Conservation (phyloP, 306 rosid genomes). For the Vigna hirtella region DNA sequence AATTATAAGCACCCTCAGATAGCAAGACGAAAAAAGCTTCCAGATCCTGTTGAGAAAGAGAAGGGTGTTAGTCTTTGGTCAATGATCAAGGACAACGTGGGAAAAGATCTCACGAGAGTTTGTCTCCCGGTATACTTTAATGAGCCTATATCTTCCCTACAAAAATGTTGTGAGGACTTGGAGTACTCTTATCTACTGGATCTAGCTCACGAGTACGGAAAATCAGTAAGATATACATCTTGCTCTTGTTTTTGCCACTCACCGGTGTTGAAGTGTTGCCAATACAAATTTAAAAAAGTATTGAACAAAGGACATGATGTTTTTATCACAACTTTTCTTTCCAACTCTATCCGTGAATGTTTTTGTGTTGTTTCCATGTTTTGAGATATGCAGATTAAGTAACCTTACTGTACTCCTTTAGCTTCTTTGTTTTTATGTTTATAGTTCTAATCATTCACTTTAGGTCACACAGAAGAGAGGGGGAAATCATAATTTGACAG, state of each 20-base stretch:
- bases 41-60: slow-evolving; percentile 94
- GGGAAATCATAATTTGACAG: neutral
- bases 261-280: slow-evolving; percentile 17
- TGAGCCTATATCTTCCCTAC: slow-evolving; percentile 97
- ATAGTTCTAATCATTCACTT: neutral
- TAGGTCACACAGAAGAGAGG: neutral
- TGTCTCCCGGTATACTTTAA: slow-evolving; percentile 98
- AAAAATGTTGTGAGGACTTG: slow-evolving; percentile 93
- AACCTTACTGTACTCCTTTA: slow-evolving; percentile 1
- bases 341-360: neutral
- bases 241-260: slow-evolving; percentile 7
- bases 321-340: neutral
- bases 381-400: neutral
- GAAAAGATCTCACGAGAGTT: slow-evolving; percentile 93
- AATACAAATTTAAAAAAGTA: neutral
- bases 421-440: slow-evolving; percentile 11
- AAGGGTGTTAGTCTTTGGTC: slow-evolving; percentile 98
- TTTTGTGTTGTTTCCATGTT: neutral
- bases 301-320: neutral
- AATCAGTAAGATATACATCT: slow-evolving; percentile 62
- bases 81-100: slow-evolving; percentile 96
- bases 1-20: slow-evolving; percentile 53
- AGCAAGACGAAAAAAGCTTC: slow-evolving; percentile 83
- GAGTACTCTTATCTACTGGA: slow-evolving; percentile 95
- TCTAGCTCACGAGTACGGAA: slow-evolving; percentile 83